phyloP scores from a whole-genome alignment of 73 alveolate species.

The Paramecium octaurelia region DNA sequence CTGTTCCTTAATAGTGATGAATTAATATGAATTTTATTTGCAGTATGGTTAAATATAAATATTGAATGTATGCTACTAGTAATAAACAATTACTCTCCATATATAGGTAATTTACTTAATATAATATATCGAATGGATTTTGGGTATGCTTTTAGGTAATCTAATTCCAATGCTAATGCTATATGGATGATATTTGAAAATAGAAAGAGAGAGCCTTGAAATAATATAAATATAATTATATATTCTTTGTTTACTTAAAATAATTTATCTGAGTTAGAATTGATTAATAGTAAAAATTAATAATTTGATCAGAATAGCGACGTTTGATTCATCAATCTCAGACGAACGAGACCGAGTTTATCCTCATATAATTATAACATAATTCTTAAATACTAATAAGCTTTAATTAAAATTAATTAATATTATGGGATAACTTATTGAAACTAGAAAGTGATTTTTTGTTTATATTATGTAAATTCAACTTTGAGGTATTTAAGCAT shows the following conservation, averaged over 20 bases:
- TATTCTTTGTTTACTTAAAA: neutral
- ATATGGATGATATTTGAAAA: slow-evolving; percentile 89
- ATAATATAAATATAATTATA: neutral
- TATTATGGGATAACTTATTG: neutral
- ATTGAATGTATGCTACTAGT: neutral
- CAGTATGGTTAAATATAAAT: slow-evolving; percentile 16
- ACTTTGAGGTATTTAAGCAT: neutral
- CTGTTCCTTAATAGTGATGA: neutral
- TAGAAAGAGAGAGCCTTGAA: slow-evolving; percentile 84
- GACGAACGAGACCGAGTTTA: neutral
- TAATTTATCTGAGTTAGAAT: neutral
- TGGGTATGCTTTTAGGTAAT: slow-evolving; percentile 94
- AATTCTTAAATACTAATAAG: neutral
- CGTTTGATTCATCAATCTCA: neutral
- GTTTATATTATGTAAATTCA: neutral
- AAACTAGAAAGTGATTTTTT: neutral
- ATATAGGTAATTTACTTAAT: neutral
- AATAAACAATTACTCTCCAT: neutral
- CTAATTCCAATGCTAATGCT: slow-evolving; percentile 96
- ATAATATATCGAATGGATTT: neutral
- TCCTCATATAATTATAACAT: neutral
- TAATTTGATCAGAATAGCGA: neutral
- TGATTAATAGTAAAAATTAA: neutral
- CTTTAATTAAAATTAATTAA: neutral
- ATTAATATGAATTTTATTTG: neutral